Base-by-base conservation (phyloP, 208 protist genomes). In the Phytomonas sp. region DNA sequence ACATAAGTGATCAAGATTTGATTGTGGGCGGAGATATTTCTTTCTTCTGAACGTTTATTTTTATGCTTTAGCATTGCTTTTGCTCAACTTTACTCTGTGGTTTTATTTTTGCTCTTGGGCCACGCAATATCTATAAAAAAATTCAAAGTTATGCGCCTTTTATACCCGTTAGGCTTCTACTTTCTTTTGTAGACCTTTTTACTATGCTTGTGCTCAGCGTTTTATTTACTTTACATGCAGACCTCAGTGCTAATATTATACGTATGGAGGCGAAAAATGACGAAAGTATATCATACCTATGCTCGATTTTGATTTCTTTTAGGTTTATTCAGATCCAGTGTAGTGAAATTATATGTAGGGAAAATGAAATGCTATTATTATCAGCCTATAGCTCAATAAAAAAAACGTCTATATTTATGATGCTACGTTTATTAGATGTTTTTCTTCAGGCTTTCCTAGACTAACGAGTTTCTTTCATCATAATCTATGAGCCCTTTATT, bases 401-500 rank as follows among this genome's bases (percentile, higher is more conserved):
- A 56, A 56, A 56, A 56, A 2, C 5, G 6, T 8, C 20, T 26
- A 5, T 26, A 26, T 26, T 56, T 26, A 20, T 56, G 5, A 26
- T 26, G 1, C 23, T 1, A 56, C 20, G 20, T 26, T 17, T 26
- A 11, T 26, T 2, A 56, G 20, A 20, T 56, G 20, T 0, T 65
- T 71, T 67, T 31, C 2, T 15, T 30, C 34, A 34, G 4, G 60
- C 3, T 0, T 71, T 60, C 7, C 11, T 71, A 34, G 32, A 5
- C 28, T 71, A 51, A 59, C 23, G 62, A 23, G 64, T 66, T 62
- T 62, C 4, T 9, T 67, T 76, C 2, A 61, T n/a, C 23, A 65
- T 65, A 6, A 65, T 26, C 36, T 0, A 60, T 53, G 20, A n/a
- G 37, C 20, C 43, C 37, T 76, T 34, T 76, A 17, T 29, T 33